Evolutionary conservation across 306 rosid genomes (phyloP).

Genomic region (Cotoneaster glaucophyllus): DNA sequence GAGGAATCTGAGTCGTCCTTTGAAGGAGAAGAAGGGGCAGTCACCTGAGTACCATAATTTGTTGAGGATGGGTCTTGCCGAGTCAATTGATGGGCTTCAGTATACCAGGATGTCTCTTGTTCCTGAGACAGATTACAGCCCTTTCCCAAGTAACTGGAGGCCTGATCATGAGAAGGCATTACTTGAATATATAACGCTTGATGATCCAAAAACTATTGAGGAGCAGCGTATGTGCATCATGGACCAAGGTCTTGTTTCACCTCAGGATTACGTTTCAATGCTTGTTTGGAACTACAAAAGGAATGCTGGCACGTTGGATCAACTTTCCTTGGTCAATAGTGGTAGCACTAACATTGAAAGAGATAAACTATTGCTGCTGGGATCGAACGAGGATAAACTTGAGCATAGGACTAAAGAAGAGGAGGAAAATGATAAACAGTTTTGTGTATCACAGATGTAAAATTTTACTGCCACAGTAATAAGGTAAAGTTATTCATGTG

Average conservation of each 20-base stretch:
- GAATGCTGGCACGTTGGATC: constrained; percentile 49
- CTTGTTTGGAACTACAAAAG: constrained; percentile 97
- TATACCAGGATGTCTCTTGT: constrained; percentile 88
- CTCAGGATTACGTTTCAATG: constrained; percentile 90
- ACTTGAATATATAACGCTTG: constrained; percentile 73
- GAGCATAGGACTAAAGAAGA: constrained; percentile 27
- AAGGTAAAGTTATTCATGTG: neutral
- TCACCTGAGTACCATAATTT: constrained; percentile 90
- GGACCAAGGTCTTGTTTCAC: constrained; percentile 82
- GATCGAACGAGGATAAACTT: constrained; percentile 33
- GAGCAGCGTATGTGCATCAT: constrained; percentile 51
- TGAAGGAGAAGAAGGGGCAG: constrained; percentile 94
- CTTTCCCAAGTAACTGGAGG: constrained; percentile 79
- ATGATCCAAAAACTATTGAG: constrained; percentile 71
- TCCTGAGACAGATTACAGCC: constrained; percentile 87
- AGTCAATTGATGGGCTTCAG: constrained; percentile 90
- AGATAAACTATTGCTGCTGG: constrained; percentile 31
- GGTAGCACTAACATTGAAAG: constrained; percentile 15
- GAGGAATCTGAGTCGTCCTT: constrained; percentile 76
- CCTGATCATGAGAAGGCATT: constrained; percentile 85
- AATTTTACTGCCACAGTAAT: neutral
- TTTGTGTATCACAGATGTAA: constrained; percentile 6
- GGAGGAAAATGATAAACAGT: constrained; percentile 12
- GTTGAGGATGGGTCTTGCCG: constrained; percentile 92
- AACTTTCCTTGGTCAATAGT: constrained; percentile 34